Evolutionary conservation across 148 eudicot genomes (phyloP).

Genomic region (Camellia japonica): DNA sequence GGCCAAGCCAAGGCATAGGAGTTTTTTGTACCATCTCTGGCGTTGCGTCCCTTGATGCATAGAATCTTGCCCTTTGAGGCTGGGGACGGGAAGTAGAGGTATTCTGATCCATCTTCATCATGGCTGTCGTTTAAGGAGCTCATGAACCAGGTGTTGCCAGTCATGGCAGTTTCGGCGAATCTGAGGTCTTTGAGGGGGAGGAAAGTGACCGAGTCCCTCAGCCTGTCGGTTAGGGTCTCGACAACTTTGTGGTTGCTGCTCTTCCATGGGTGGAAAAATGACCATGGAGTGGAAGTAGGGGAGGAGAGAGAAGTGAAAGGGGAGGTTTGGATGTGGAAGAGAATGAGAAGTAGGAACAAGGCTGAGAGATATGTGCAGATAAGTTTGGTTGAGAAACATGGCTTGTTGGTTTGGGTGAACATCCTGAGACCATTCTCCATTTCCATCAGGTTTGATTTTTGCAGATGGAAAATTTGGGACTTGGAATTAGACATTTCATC

Average conservation of each 20-base stretch:
- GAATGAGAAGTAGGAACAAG: conserved; percentile 18
- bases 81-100: conserved; percentile 37
- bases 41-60: conserved; percentile 39
- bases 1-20: conserved; percentile 50
- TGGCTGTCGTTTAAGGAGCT: conserved; percentile 38
- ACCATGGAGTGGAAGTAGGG: conserved; percentile 15
- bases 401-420: conserved; percentile 8
- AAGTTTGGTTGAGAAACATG: conserved; percentile 5
- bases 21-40: conserved; percentile 39
- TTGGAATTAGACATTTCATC: neutral
- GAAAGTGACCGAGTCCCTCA: conserved; percentile 37
- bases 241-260: neutral
- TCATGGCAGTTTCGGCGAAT: conserved; percentile 19
- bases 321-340: conserved; percentile 23
- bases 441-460: neutral
- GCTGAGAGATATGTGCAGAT: conserved; percentile 11
- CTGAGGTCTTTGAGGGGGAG: conserved; percentile 44
- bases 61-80: conserved; percentile 36
- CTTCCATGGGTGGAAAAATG: conserved; percentile 17
- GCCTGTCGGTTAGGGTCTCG: conserved; percentile 22
- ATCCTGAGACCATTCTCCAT: conserved; percentile 18
- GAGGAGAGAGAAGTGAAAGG: conserved; percentile 14
- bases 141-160: conserved; percentile 57
- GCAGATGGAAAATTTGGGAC: neutral
- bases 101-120: conserved; percentile 30